A percentile compares a stretch with the other conserved stretches of the same genome.
Conservation (phyloP, 1,284 basidiomycete genomes). For the Moniliophthora roreri region DNA sequence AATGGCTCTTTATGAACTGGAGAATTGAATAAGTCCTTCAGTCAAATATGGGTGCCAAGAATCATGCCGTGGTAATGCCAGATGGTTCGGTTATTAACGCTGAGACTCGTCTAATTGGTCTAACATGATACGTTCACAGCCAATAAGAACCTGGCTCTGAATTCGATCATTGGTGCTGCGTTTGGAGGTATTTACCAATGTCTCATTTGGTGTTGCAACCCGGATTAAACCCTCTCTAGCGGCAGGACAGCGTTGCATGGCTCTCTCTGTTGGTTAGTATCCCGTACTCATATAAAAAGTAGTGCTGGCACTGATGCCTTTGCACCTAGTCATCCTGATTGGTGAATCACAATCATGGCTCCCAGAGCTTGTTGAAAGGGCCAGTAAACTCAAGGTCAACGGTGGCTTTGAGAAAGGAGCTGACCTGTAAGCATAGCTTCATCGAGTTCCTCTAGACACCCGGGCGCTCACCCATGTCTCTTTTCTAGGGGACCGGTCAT, state of each 20-base stretch:
- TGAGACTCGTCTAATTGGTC: no score
- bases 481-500: constrained; percentile 85
- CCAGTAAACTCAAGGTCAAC: constrained; percentile 79
- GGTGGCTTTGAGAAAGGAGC: constrained; percentile 89
- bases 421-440: constrained; percentile 68
- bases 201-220: constrained; percentile 21
- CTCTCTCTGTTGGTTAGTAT: constrained; percentile 78
- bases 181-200: constrained; percentile 72
- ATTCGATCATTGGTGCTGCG: constrained; percentile 92
- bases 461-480: constrained; percentile 9
- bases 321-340: constrained; percentile 75
- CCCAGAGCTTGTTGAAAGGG: constrained; percentile 84
- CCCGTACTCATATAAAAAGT: neutral
- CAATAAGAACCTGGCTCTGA: constrained; percentile 92
- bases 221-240: constrained; percentile 51
- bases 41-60: constrained; percentile 96
- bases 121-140: constrained; percentile 44
- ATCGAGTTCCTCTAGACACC: neutral
- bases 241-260: constrained; percentile 97
- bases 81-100: constrained; percentile 60
- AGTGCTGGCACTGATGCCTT: neutral
- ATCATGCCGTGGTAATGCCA: constrained; percentile 93
- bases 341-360: constrained; percentile 85
- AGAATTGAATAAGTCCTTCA: constrained; percentile 25
- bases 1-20: neutral